Percentiles rank a stretch among this genome's conserved stretches.
phyloP scores from a whole-genome alignment of 345 rosid genomes.

The Microthlaspi erraticum region DNA sequence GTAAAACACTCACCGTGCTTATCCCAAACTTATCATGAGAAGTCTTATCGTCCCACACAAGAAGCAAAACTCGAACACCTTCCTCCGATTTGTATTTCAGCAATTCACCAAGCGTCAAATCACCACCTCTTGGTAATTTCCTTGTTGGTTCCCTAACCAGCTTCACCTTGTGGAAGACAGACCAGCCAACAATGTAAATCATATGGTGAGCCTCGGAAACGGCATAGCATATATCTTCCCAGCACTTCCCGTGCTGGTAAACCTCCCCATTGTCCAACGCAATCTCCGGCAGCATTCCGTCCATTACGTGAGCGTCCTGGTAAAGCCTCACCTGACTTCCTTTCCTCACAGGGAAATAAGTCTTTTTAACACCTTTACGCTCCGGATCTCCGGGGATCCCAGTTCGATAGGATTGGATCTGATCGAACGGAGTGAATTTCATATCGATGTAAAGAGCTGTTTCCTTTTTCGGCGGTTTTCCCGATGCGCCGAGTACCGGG shows the following conservation, averaged over 20 bases:
- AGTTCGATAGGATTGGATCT: constrained; percentile 51
- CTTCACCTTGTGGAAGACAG: constrained; percentile 79
- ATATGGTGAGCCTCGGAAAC: constrained; percentile 94
- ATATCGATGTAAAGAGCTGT: constrained; percentile 59
- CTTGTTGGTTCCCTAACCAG: constrained; percentile 75
- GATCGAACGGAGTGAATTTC: constrained; percentile 71
- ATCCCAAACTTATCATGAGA: constrained; percentile 74
- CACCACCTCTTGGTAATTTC: constrained; percentile 70
- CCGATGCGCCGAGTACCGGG: constrained; percentile 49
- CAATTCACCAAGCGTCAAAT: constrained; percentile 85
- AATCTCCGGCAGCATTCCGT: constrained; percentile 53
- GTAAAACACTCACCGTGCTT: constrained; percentile 54
- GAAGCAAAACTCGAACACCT: constrained; percentile 85
- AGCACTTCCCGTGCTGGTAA: constrained; percentile 62
- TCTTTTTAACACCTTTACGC: constrained; percentile 58
- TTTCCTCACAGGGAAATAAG: constrained; percentile 85
- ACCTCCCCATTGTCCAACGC: constrained; percentile 53
- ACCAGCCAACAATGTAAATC: constrained; percentile 92
- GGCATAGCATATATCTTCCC: constrained; percentile 96
- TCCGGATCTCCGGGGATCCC: constrained; percentile 76
- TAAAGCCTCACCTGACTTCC: constrained; percentile 71
- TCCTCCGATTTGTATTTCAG: constrained; percentile 92
- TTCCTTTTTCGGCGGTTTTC: constrained; percentile 60
- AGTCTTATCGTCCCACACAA: constrained; percentile 95
- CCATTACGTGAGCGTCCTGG: constrained; percentile 86